A percentile compares a stretch with the other conserved stretches of the same genome.
phyloP scores from a whole-genome alignment of 495 filamentous ascomycete genomes.

The Terfezia boudieri region DNA sequence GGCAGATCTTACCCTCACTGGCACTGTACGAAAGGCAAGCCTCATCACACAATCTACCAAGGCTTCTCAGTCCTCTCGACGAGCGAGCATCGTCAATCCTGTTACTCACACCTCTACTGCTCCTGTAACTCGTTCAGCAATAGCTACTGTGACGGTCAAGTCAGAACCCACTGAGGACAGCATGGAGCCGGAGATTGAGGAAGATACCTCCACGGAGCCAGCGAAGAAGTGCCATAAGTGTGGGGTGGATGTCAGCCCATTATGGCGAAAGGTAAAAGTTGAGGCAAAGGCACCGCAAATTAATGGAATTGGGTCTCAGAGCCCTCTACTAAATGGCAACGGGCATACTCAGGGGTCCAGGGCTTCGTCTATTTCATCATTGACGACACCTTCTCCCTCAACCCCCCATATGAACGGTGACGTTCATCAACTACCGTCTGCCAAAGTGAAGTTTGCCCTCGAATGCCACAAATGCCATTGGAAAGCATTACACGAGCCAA shows the following conservation, averaged over 20 bases:
- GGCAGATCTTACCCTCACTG: conserved; percentile 69
- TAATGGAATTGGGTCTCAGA: not conserved
- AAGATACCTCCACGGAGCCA: not conserved
- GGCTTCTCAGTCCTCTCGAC: conserved; percentile 14
- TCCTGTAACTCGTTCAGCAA: not conserved
- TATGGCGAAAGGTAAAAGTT: conserved; percentile 14
- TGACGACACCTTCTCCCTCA: not conserved
- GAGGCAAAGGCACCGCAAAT: not conserved
- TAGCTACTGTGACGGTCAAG: not conserved
- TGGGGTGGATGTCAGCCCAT: conserved; percentile 12
- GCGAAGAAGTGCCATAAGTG: conserved; percentile 12
- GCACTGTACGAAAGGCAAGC: conserved; percentile 73
- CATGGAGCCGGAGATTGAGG: not conserved
- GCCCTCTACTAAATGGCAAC: not conserved
- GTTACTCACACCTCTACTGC: conserved; percentile 5
- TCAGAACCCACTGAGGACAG: not conserved
- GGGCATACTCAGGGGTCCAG: not conserved
- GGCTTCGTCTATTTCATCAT: not conserved
- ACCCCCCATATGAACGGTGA: not conserved
- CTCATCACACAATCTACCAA: conserved; percentile 25
- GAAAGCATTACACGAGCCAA: conserved; percentile 9
- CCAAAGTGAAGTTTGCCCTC: not conserved
- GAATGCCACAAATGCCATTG: conserved; percentile 12
- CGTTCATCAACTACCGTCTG: not conserved
- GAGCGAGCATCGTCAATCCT: conserved; percentile 12